These are phyloP conservation scores for Porcisia deanei DNA, from an alignment of 208 protist species.

Conservation along the genomic window DNA sequence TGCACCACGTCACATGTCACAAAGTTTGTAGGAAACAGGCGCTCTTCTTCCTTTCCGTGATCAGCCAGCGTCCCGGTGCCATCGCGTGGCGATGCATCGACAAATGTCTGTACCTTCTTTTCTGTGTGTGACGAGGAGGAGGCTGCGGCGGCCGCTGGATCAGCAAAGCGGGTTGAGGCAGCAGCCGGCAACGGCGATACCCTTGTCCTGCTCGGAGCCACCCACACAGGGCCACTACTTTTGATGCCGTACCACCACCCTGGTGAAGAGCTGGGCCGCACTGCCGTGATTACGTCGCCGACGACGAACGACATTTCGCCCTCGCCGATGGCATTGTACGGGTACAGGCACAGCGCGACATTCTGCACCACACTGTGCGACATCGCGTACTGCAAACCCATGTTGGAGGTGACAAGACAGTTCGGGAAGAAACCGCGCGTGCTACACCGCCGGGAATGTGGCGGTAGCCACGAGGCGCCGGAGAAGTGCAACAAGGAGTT, in stretches of 20 bases:
- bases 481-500: neutral
- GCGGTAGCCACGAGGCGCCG: neutral
- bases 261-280: constrained; percentile 43
- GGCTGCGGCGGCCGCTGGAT: constrained; percentile 2
- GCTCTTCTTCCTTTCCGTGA: constrained; percentile 11
- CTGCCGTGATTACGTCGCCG: constrained; percentile 57
- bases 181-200: neutral
- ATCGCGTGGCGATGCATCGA: neutral
- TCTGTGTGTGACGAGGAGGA: neutral
- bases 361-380: constrained; percentile 34
- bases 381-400: constrained; percentile 22
- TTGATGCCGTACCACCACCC: constrained; percentile 83
- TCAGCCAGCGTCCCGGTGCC: neutral
- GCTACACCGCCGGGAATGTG: neutral
- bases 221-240: constrained; percentile 18
- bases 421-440: constrained; percentile 52
- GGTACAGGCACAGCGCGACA: constrained; percentile 65
- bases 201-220: constrained; percentile 1
- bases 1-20: constrained; percentile 75
- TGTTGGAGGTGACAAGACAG: constrained; percentile 65
- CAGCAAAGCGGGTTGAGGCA: constrained; percentile 12
- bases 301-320: constrained; percentile 62
- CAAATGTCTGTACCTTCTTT: neutral
- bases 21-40: constrained; percentile 73
- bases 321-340: constrained; percentile 49